Conservation (phyloP, 129 eudicot species). For the Flaveria trinervia region DNA sequence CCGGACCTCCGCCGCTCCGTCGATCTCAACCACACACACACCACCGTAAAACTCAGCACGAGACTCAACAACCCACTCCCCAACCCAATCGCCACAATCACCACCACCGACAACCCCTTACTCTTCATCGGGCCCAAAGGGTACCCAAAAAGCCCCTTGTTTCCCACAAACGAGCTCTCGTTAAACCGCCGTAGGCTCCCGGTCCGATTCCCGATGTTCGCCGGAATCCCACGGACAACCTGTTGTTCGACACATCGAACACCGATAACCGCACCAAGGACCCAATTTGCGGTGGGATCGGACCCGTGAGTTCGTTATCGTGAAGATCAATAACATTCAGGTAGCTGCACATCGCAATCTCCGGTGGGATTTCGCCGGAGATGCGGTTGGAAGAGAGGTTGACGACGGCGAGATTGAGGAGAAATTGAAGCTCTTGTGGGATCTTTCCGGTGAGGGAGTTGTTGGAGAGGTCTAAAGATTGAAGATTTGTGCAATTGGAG, state of each 20-base stretch:
- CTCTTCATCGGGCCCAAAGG: constrained; percentile 60
- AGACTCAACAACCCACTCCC: constrained; percentile 86
- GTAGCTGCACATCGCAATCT: constrained; percentile 63
- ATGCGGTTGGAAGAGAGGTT: constrained; percentile 66
- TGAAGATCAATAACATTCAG: constrained; percentile 77
- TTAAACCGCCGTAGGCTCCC: constrained; percentile 59
- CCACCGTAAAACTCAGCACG: constrained; percentile 68
- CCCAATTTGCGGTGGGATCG: constrained; percentile 67
- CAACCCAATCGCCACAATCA: constrained; percentile 74
- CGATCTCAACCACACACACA: constrained; percentile 77
- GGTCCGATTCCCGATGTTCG: constrained; percentile 64
- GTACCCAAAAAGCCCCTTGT: constrained; percentile 67
- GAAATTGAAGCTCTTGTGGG: constrained; percentile 54
- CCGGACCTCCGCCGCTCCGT: constrained; percentile 47
- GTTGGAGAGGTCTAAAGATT: constrained; percentile 74
- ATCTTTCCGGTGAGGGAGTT: constrained; percentile 64
- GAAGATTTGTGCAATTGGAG: constrained; percentile 75
- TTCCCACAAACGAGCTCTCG: constrained; percentile 63
- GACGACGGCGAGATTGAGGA: constrained; percentile 69
- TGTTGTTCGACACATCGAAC: constrained; percentile 61
- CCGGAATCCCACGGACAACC: constrained; percentile 55
- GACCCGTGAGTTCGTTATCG: constrained; percentile 52
- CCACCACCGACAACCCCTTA: constrained; percentile 62
- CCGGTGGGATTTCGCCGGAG: constrained; percentile 55
- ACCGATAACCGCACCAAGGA: constrained; percentile 52